phyloP scores from a whole-genome alignment of 2,329 filamentous ascomycete species.

The Colletotrichum tanaceti region DNA sequence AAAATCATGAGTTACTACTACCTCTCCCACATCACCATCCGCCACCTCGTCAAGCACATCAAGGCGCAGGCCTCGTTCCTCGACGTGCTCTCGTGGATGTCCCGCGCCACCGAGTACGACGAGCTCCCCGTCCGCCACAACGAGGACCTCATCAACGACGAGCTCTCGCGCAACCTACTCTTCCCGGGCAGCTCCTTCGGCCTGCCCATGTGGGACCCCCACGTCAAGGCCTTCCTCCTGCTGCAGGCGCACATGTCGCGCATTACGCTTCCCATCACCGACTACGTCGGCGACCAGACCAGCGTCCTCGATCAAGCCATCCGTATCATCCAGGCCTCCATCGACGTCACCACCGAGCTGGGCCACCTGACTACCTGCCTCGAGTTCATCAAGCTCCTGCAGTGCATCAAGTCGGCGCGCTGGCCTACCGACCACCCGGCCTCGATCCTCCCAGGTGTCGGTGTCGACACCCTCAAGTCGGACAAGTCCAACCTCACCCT shows the following conservation, averaged over 20 bases:
- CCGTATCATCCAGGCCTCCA: slow-evolving; percentile 94
- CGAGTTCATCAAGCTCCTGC: slow-evolving; percentile 85
- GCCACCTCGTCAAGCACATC: slow-evolving; percentile 81
- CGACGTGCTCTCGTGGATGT: slow-evolving; percentile 92
- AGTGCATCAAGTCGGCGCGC: slow-evolving; percentile 90
- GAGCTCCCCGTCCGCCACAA: slow-evolving; percentile 98
- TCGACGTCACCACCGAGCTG: slow-evolving; percentile 94
- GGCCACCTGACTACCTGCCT: slow-evolving; percentile 81
- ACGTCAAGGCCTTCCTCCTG: slow-evolving; percentile 94
- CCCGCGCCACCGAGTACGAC: slow-evolving; percentile 92
- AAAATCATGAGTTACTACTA: slow-evolving; percentile 99
- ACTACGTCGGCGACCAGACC: slow-evolving; percentile 95
- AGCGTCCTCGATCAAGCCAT: slow-evolving; percentile 94
- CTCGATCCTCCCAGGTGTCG: slow-evolving; percentile 82
- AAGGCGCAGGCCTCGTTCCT: slow-evolving; percentile 81
- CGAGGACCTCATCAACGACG: slow-evolving; percentile 95
- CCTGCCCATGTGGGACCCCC: slow-evolving; percentile 97
- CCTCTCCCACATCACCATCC: slow-evolving; percentile 92
- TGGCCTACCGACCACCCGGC: slow-evolving; percentile 88
- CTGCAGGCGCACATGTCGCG: slow-evolving; percentile 96
- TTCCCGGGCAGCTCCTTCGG: slow-evolving; percentile 69
- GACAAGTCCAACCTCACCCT: slow-evolving; percentile 54
- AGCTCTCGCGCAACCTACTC: slow-evolving; percentile 85
- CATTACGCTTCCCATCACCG: slow-evolving; percentile 90
- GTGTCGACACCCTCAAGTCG: slow-evolving; percentile 55